These are phyloP conservation scores for Aspergillus clavatus DNA, from an alignment of 2,329 filamentous ascomycete genomes.

Conservation along the genomic window DNA sequence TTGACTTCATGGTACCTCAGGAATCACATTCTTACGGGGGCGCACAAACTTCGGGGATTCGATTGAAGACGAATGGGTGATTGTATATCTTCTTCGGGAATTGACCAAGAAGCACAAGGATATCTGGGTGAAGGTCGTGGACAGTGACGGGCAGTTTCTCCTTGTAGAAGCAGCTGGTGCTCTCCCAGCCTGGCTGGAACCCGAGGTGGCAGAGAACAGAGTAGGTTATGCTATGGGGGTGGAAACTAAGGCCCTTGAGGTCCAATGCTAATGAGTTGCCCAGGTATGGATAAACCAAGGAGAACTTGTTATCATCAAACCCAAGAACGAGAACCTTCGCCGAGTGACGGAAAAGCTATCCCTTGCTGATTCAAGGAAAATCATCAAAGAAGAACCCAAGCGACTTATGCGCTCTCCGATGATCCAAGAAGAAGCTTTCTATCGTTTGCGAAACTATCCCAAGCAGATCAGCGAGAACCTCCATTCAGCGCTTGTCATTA, in stretches of 20 bases:
- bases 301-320: constrained; percentile 65
- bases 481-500: constrained; percentile 67
- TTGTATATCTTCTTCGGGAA: constrained; percentile 83
- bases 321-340: constrained; percentile 43
- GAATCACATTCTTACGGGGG: constrained; percentile 62
- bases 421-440: constrained; percentile 86
- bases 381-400: constrained; percentile 54
- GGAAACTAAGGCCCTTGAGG: background rate
- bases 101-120: constrained; percentile 67
- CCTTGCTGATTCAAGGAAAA: constrained; percentile 59
- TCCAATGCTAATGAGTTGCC: background rate
- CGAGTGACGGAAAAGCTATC: constrained; percentile 48
- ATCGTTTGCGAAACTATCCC: constrained; percentile 80
- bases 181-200: constrained; percentile 84
- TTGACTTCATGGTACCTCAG: constrained; percentile 24
- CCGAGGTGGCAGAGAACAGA: constrained; percentile 80
- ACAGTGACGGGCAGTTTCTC: constrained; percentile 92
- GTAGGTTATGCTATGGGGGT: constrained; percentile 31
- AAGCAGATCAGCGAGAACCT: constrained; percentile 65
- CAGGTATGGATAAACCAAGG: constrained; percentile 80
- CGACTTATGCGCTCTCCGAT: constrained; percentile 65
- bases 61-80: constrained; percentile 94
- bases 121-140: constrained; percentile 76
- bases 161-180: constrained; percentile 88
- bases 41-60: constrained; percentile 87